These are phyloP conservation scores for Mollisiaceae sp. DNA, from an alignment of 2,329 filamentous ascomycete species.

Conservation along the genomic window DNA sequence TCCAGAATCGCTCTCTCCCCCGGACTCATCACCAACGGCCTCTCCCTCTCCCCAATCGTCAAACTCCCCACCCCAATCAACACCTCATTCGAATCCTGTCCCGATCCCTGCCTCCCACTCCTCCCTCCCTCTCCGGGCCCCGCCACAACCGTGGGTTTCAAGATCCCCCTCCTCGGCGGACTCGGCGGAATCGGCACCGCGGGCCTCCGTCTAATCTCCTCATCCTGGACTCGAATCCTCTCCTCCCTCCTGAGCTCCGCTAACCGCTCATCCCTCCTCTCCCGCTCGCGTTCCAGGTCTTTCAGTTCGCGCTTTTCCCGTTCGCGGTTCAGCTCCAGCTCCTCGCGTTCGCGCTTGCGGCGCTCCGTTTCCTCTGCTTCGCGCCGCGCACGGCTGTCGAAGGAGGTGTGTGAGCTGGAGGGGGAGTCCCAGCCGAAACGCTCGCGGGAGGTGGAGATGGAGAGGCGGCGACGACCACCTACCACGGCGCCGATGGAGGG, in stretches of 20 bases:
- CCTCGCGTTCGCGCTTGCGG: constrained; percentile 13
- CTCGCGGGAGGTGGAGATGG: constrained; percentile 20
- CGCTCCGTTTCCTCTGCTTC: constrained; percentile 25
- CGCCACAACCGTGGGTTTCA: neutral
- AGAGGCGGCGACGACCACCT: constrained; percentile 24
- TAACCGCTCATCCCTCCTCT: constrained; percentile 22
- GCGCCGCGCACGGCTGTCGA: constrained; percentile 26
- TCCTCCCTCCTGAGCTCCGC: constrained; percentile 28
- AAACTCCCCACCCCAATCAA: neutral
- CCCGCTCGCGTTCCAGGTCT: constrained; percentile 14
- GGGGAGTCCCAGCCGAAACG: constrained; percentile 33
- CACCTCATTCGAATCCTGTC: neutral
- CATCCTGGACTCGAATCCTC: constrained; percentile 36
- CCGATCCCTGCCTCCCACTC: no score
- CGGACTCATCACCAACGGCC: constrained; percentile 12
- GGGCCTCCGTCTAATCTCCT: constrained; percentile 39
- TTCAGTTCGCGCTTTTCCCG: constrained; percentile 18
- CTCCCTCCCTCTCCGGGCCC: no score
- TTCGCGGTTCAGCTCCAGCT: neutral
- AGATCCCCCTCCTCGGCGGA: neutral
- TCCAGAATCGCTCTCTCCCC: constrained; percentile 21
- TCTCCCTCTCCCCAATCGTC: neutral
- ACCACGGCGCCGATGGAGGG: constrained; percentile 31
- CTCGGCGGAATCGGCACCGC: constrained; percentile 31
- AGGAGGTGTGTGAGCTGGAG: constrained; percentile 34